Evolutionary conservation across 78 protist species (phyloP).

Genomic region (Dictyostelium intermedium): DNA sequence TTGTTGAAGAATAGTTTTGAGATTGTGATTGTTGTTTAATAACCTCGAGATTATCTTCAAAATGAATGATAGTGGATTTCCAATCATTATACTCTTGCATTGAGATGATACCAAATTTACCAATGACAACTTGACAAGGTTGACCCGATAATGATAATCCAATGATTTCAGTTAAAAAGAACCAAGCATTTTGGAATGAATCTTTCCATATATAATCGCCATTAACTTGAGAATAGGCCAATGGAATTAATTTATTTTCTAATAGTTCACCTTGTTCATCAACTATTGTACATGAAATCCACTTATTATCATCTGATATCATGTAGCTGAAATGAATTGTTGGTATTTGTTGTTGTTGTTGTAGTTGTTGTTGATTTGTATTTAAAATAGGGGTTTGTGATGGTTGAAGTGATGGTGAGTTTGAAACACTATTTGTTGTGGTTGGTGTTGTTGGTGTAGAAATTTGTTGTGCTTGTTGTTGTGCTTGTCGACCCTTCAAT

Average conservation of each 20-base stretch:
- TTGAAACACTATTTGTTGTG: neutral
- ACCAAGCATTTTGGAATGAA: constrained; percentile 45
- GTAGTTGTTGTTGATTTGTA: neutral
- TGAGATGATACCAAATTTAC: constrained; percentile 52
- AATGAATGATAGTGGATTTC: neutral
- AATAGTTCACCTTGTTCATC: constrained; percentile 67
- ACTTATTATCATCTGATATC: constrained; percentile 31
- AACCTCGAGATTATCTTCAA: neutral
- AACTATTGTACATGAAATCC: constrained; percentile 43
- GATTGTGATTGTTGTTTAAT: neutral
- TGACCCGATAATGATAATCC: neutral
- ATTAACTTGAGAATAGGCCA: neutral
- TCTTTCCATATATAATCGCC: constrained; percentile 18
- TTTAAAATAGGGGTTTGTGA: neutral
- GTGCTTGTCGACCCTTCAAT: neutral
- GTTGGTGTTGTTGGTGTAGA: neutral
- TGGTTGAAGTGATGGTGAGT: neutral
- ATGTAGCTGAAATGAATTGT: constrained; percentile 48
- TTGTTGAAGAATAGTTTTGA: neutral
- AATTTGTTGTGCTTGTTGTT: neutral
- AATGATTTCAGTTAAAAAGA: constrained; percentile 10
- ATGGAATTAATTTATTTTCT: constrained; percentile 37
- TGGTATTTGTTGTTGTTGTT: neutral
- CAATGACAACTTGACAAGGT: constrained; percentile 1
- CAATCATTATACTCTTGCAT: constrained; percentile 23